Percentiles rank a stretch among this genome's conserved stretches.
Conservation (phyloP, 2,329 filamentous ascomycete species). For the Trematosphaeria pertusa region DNA sequence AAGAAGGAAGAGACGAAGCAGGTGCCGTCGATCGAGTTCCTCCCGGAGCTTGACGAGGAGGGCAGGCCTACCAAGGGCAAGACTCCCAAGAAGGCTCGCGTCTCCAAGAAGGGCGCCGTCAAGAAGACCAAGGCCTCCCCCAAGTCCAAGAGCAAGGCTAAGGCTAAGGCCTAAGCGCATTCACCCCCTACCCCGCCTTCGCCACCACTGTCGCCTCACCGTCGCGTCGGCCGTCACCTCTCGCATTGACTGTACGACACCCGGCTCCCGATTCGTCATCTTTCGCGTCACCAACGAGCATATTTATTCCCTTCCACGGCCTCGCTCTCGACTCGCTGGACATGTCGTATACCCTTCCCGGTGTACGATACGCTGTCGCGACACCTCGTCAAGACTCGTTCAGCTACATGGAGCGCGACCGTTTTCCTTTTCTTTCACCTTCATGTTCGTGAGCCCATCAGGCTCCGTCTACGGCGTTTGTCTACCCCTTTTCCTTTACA, state of each 20-base stretch:
- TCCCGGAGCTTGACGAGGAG: conserved; percentile 28
- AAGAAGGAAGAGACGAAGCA: conserved; percentile 30
- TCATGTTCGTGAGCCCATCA: not conserved
- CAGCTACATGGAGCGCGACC: not conserved
- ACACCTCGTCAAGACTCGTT: conserved; percentile 6
- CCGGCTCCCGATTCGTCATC: no score
- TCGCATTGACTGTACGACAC: no score
- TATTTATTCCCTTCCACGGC: no score
- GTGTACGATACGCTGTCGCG: not conserved
- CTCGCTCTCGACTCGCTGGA: no score
- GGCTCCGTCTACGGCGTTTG: no score
- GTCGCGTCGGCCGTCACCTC: no score
- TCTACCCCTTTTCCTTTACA: no score
- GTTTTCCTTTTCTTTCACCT: no score
- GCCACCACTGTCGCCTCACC: no score
- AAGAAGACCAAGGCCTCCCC: conserved; percentile 27
- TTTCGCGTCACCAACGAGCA: no score
- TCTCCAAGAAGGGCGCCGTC: conserved; percentile 32
- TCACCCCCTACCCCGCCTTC: no score
- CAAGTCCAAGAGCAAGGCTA: not conserved
- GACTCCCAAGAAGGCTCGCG: conserved; percentile 18
- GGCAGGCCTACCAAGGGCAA: conserved; percentile 21
- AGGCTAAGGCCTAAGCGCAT: not conserved
- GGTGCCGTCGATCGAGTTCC: conserved; percentile 41
- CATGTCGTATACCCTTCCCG: conserved; percentile 1